Evolutionary conservation across 306 rosid species (phyloP), one percentile per base, ranked within the genome.

Genomic region (Castanospermum australe): DNA sequence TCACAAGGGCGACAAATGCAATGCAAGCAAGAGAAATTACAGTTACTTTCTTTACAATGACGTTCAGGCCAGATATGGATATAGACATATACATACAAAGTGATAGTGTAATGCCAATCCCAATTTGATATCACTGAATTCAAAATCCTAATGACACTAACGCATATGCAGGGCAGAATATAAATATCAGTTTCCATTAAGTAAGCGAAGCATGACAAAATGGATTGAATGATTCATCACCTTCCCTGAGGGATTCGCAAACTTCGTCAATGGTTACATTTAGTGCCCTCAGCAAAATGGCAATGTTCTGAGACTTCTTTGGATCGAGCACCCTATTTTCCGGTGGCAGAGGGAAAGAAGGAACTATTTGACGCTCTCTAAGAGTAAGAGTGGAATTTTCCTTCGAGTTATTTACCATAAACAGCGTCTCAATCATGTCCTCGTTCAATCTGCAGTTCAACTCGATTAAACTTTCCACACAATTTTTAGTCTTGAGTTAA

Each of bases 351-450:
- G 89, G 82, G 21, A 87, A 72, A 55, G 90, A 84, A 80, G 85
- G 70, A 73, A 80, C 79, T 3, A 18, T 14, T 20, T 81, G 57
- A 39, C 86, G 91, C 21, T 94, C 94, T 72, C 83, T 87, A 61
- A 63, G 60, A 61, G 86, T 85, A 66, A 83, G 75, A 42, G 78
- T 73, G 0, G 84, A 71, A 72, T 77, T 85, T 10, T 71, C 86
- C 81, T 78, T 83, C 5, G 89, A 80, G 74, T 87, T 86, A 71
- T 92, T 94, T 35, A 84, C 92, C 86, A 94, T 63, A 54, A 94
- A 94, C 71, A 94, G 84, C 8, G 95, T 86, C 84, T 94, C 97
- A 22, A 92, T 94, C 99, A 94, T 94, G 67, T 92, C 99, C 83
- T 94, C 97, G 60, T 94, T 91, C 89, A 94, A 90, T 70, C 99